phyloP scores from a whole-genome alignment of 768 basidiomycete genomes.

The Paxillus involutus region DNA sequence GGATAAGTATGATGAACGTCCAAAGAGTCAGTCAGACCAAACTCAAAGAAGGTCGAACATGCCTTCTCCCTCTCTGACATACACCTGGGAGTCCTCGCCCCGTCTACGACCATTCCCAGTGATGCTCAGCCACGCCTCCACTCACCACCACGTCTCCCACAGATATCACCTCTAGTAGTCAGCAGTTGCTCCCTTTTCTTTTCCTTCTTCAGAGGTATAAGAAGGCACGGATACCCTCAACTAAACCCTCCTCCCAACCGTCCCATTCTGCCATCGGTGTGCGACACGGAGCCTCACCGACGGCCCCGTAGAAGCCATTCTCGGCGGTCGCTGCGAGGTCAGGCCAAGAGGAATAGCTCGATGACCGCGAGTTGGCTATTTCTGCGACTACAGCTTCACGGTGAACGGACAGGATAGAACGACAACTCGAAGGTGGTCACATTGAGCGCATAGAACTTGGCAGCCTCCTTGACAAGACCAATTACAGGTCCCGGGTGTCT shows the following conservation, averaged over 20 bases:
- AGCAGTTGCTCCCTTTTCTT: slow-evolving; percentile 70
- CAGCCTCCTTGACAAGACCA: too few species aligned
- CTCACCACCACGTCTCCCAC: slow-evolving; percentile 79
- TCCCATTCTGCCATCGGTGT: slow-evolving; percentile 88
- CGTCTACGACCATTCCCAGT: slow-evolving; percentile 45
- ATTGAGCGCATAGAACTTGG: slow-evolving; percentile 34
- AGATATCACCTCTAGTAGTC: slow-evolving; percentile 70
- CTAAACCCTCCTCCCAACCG: slow-evolving; percentile 87
- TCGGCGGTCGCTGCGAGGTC: slow-evolving; percentile 47
- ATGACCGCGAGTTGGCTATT: slow-evolving; percentile 34
- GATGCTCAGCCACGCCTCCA: slow-evolving; percentile 24
- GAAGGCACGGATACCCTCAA: slow-evolving; percentile 53
- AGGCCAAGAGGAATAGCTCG: slow-evolving; percentile 16
- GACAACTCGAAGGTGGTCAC: slow-evolving; percentile 79
- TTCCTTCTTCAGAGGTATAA: slow-evolving; percentile 54
- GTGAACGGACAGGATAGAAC: slow-evolving; percentile 75
- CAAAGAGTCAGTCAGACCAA: too few species aligned
- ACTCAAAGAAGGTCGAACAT: too few species aligned
- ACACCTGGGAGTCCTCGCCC: too few species aligned
- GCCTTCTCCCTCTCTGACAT: too few species aligned
- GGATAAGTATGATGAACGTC: too few species aligned
- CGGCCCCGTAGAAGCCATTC: slow-evolving; percentile 84
- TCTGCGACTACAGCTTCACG: slow-evolving; percentile 59
- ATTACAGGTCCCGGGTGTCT: too few species aligned
- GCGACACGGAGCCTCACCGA: slow-evolving; percentile 69